Percentiles rank a stretch among this genome's conserved stretches.
Conservation (phyloP, 345 rosid genomes). For the Raphanus raphanistrum region DNA sequence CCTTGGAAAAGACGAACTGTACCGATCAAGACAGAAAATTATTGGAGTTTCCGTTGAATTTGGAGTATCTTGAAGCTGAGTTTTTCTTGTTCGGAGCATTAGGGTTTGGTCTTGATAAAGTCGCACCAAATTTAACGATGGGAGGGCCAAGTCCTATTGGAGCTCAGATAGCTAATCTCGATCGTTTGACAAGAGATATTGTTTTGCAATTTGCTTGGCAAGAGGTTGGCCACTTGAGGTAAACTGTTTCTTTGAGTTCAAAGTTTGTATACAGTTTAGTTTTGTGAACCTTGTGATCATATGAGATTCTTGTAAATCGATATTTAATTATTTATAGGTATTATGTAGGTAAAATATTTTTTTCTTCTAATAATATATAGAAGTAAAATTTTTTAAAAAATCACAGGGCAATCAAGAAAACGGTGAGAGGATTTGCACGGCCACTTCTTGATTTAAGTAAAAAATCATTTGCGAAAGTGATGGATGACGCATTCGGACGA, state of each 20-base stretch:
- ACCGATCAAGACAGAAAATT: constrained; percentile 36
- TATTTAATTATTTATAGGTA: neutral
- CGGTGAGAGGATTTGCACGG: constrained; percentile 75
- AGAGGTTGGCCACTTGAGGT: constrained; percentile 93
- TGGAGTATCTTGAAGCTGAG: constrained; percentile 93
- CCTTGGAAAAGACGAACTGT: constrained; percentile 1
- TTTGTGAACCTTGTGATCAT: neutral
- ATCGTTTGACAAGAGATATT: constrained; percentile 53
- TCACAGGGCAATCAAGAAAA: constrained; percentile 62
- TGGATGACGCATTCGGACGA: constrained; percentile 57
- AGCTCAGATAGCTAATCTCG: constrained; percentile 60
- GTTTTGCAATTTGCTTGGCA: constrained; percentile 80
- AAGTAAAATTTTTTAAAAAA: neutral
- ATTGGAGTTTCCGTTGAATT: constrained; percentile 78
- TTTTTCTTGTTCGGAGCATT: constrained; percentile 69
- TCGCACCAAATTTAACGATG: constrained; percentile 59
- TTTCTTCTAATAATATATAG: neutral
- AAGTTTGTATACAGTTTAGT: neutral
- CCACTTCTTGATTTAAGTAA: constrained; percentile 70
- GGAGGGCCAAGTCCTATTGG: constrained; percentile 82
- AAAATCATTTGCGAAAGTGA: constrained; percentile 50
- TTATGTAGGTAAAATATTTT: neutral
- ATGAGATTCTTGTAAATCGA: neutral
- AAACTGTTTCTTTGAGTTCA: constrained; percentile 9
- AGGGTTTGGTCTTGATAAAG: constrained; percentile 74